Conservation (phyloP, 495 filamentous ascomycete species). For the Penicillium longicatenatum region DNA sequence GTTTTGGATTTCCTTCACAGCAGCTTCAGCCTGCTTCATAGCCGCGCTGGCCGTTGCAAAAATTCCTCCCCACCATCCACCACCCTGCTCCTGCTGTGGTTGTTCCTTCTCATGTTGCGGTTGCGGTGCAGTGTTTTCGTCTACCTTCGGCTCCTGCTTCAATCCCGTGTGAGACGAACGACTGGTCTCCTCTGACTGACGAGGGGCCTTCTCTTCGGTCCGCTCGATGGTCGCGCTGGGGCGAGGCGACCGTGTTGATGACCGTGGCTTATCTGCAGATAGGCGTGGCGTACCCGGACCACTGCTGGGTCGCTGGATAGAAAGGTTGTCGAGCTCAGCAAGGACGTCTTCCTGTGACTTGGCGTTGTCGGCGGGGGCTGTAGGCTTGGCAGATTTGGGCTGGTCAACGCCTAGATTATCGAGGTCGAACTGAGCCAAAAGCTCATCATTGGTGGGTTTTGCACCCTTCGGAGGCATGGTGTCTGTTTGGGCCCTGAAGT, state of each 20-base stretch:
- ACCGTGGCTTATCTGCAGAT: slow-evolving; percentile 54
- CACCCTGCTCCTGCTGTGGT: slow-evolving; percentile 47
- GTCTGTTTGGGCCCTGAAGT: slow-evolving; percentile 10
- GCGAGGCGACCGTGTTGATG: slow-evolving; percentile 57
- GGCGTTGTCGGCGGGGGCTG: slow-evolving; percentile 38
- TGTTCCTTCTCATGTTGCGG: slow-evolving; percentile 31
- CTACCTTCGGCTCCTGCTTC: slow-evolving; percentile 40
- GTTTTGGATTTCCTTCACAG: slow-evolving; percentile 91
- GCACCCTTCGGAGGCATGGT: slow-evolving; percentile 50
- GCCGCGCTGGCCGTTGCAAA: slow-evolving; percentile 71
- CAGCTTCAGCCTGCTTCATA: slow-evolving; percentile 90
- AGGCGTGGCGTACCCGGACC: slow-evolving; percentile 83
- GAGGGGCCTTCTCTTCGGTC: slow-evolving; percentile 61
- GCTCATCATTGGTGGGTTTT: slow-evolving; percentile 73
- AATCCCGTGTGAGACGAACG: slow-evolving; percentile 64
- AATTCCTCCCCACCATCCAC: slow-evolving; percentile 91
- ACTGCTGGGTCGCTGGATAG: slow-evolving; percentile 63
- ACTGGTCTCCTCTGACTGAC: slow-evolving; percentile 76
- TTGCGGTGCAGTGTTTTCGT: slow-evolving; percentile 25
- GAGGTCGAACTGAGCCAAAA: slow-evolving; percentile 83
- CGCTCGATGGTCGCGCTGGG: slow-evolving; percentile 58
- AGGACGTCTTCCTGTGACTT: slow-evolving; percentile 66
- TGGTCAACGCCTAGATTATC: slow-evolving; percentile 65
- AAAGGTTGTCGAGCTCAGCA: slow-evolving; percentile 81
- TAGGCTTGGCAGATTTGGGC: slow-evolving; percentile 43